Evolutionary conservation across 108 stramenopile species (phyloP), one percentile per base, ranked within the genome.

Genomic region (Nannochloropsis oceanica): DNA sequence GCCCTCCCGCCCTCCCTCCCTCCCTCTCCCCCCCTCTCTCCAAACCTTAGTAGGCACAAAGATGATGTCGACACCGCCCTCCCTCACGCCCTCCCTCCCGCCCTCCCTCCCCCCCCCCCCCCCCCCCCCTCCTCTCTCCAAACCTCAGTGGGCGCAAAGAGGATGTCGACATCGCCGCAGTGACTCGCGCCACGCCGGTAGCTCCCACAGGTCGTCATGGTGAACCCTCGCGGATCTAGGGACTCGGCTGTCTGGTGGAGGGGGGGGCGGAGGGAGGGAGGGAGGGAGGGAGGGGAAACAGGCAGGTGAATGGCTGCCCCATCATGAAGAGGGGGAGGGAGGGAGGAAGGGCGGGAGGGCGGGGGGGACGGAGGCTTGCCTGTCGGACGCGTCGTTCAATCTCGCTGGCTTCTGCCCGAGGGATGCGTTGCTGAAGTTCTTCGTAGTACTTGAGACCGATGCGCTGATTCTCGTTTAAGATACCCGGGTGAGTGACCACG

Each of bases 101-200:
- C 13, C 46, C 46, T 14, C 46, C 46, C 0, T 0, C 18, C 46
- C 46, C 46, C 18, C 18, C 46, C 46, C 46, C 14, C 18, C 46
- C 46, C 46, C 46, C 46, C 46, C 46, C 0, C 18, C 18, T 50
- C 46, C 46, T 18, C n/a, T n/a, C n/a, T n/a, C n/a, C n/a, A n/a
- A n/a, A 50, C 46, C 46, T 13, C 13, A 18, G 18, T 0, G 18
- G 46, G 46, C 46, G 46, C 46, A 13, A 91, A 44, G 25, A 91
- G 59, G 8, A 91, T 59, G 81, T 91, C 90, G 14, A 88, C 87
- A 14, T 91, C 90, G 18, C 90, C 90, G 80, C 87, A 86, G 12
- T 42, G 46, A 9, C 43, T 26, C 26, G 88, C 86, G 20, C 90
- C 89, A 22, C 90, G 43, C 8, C 90, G 42, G 85, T 88, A 91